phyloP scores from a whole-genome alignment of 352 stramenopile genomes.

The Phytophthora hybrid region DNA sequence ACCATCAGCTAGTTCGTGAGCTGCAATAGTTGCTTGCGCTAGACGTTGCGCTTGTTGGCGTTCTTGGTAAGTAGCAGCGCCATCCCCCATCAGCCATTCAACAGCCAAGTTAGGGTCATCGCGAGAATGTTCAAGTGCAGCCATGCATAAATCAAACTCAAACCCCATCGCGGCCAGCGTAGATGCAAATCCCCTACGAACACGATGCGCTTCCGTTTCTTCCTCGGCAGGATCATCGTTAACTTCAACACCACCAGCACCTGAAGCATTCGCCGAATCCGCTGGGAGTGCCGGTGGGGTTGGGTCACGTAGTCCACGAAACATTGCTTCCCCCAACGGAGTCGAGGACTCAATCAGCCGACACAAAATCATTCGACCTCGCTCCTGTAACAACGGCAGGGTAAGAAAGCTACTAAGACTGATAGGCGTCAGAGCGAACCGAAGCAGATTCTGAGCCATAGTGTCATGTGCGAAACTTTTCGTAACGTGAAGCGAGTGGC shows the following conservation, averaged over 20 bases:
- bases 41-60: constrained; percentile 68
- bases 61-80: constrained; percentile 79
- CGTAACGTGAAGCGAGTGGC: constrained; percentile 56
- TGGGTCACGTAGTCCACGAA: constrained; percentile 68
- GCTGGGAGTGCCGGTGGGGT: constrained; percentile 43
- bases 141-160: constrained; percentile 90
- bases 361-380: constrained; percentile 86
- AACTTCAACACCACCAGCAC: constrained; percentile 26
- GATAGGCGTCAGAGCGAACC: constrained; percentile 71
- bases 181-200: constrained; percentile 80
- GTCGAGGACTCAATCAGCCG: constrained; percentile 87
- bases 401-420: constrained; percentile 78
- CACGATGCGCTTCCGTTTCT: constrained; percentile 76
- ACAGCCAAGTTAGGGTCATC: constrained; percentile 88
- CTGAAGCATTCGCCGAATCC: constrained; percentile 14
- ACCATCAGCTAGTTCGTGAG: constrained; percentile 32
- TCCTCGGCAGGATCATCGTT: constrained; percentile 74
- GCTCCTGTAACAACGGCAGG: constrained; percentile 79
- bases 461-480: constrained; percentile 45
- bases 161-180: constrained; percentile 90
- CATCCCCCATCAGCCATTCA: constrained; percentile 87
- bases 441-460: constrained; percentile 63
- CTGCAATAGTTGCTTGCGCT: constrained; percentile 54
- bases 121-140: constrained; percentile 77
- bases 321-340: constrained; percentile 82